A percentile compares a stretch with the other conserved stretches of the same genome.
These are phyloP conservation scores for Globisporangium abappressorium DNA, from an alignment of 352 stramenopile genomes.

Conservation along the genomic window DNA sequence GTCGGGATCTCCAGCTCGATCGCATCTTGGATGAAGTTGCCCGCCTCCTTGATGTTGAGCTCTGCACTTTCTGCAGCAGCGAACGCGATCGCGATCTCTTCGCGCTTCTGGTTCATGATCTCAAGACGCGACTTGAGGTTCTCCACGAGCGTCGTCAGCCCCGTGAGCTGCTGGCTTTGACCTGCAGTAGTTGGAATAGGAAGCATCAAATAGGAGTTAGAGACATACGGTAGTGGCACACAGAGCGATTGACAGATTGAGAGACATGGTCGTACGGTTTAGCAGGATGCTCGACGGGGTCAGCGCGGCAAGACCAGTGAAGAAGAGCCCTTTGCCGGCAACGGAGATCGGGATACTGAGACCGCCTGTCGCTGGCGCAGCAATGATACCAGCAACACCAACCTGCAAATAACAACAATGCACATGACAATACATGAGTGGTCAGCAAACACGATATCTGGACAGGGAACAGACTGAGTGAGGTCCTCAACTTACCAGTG, in stretches of 20 bases:
- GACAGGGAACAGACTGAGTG: not conserved
- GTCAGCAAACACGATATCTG: not conserved
- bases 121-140: slow-evolving; percentile 81
- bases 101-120: slow-evolving; percentile 84
- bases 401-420: slow-evolving; percentile 28
- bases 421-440: not conserved
- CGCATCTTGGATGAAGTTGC: slow-evolving; percentile 77
- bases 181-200: slow-evolving; percentile 26
- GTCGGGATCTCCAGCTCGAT: slow-evolving; percentile 75
- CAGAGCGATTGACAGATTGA: not conserved
- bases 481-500: slow-evolving; percentile 37
- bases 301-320: slow-evolving; percentile 70
- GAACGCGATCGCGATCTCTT: slow-evolving; percentile 71
- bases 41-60: slow-evolving; percentile 81
- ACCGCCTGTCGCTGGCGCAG: slow-evolving; percentile 70
- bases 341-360: slow-evolving; percentile 83
- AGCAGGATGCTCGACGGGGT: slow-evolving; percentile 86
- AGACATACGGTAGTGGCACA: not conserved
- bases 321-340: slow-evolving; percentile 82
- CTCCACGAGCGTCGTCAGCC: slow-evolving; percentile 70
- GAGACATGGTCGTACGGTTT: slow-evolving; percentile 48
- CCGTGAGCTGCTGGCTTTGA: slow-evolving; percentile 78
- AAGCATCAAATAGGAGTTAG: not conserved
- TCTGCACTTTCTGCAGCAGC: slow-evolving; percentile 68
- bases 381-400: slow-evolving; percentile 67